Percentiles rank a stretch among this genome's conserved stretches.
Evolutionary conservation across 306 rosid species (phyloP).

Genomic region (Biancaea sappan): DNA sequence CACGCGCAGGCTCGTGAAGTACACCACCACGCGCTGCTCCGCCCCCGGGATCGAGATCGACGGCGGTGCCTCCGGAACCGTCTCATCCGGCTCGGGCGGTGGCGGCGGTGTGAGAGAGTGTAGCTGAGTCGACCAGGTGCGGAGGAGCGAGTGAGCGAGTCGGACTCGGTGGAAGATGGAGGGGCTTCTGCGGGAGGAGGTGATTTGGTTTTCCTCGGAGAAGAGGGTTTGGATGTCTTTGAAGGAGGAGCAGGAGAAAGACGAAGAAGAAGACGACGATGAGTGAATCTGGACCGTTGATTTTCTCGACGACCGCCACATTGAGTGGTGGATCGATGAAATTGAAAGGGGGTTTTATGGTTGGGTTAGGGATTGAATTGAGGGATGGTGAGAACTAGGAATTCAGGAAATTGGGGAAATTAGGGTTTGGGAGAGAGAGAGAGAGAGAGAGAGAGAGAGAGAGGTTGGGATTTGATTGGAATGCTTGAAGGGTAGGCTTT

Average conservation of each 20-base stretch:
- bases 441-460: no score
- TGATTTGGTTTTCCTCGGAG: conserved; percentile 58
- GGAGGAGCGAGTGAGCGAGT: conserved; percentile 62
- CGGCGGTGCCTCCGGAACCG: conserved; percentile 18
- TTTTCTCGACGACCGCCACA: conserved; percentile 93
- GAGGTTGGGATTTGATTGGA: conserved; percentile 38
- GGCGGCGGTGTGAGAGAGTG: conserved; percentile 15
- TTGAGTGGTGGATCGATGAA: conserved; percentile 39
- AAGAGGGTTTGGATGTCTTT: conserved; percentile 76
- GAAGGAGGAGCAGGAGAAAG: conserved; percentile 84
- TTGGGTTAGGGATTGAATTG: neutral
- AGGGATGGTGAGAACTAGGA: conserved; percentile 6
- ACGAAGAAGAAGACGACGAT: conserved; percentile 41
- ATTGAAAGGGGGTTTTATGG: no score
- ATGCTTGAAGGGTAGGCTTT: conserved; percentile 53
- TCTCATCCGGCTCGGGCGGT: conserved; percentile 16
- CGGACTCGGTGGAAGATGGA: conserved; percentile 78
- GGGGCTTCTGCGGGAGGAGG: conserved; percentile 32
- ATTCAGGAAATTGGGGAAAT: no score
- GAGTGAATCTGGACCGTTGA: conserved; percentile 67
- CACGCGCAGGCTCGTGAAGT: conserved; percentile 88
- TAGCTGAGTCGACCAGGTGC: conserved; percentile 44
- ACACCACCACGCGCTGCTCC: conserved; percentile 77
- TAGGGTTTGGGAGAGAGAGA: neutral
- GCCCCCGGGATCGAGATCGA: conserved; percentile 48